Evolutionary conservation across 176 grass and related monocot species (phyloP), one percentile per base, ranked within the genome.

Genomic region (Bothriochloa decipiens): DNA sequence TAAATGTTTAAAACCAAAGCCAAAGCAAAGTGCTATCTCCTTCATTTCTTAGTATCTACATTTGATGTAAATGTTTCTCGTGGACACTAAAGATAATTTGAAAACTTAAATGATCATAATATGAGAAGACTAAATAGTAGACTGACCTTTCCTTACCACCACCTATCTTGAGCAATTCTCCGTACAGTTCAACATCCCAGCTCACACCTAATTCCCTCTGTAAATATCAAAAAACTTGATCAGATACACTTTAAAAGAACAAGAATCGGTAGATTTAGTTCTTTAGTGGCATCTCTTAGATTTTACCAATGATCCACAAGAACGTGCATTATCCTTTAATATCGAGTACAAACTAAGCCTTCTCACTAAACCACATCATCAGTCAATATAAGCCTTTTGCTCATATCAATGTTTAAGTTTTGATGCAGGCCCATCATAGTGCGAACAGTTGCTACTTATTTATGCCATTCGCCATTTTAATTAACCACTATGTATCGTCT

Each of bases 121-220:
- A 23, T 3, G n/a, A 82, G 79, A 68, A 16, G 20, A 75, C 28
- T 33, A 49, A 83, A 68, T 39, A 68, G 13, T 35, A 43, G 20
- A 73, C 18, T 81, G 6, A 98, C 96, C 96, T 98, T 84, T 98
- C 96, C 84, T 98, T 98, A 49, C 96, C 96, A 36, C 96, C 96
- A 62, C 96, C 96, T 28, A 98, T 98, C 89, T 93, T 92, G 66
- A 98, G 96, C 70, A 98, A 82, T 70, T 98, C 96, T 74, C 96
- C 96, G 65, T 98, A 98, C 4, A 98, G 37, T 80, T 89, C 85
- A 64, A 98, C 91, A 62, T 93, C 83, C 96, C 96, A 98, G 88
- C 69, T 93, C 28, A 98, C 89, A 22, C 93, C 91, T 85, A 98
- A 85, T 89, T 95, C 91, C 70, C 36, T 95, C 96, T 98, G 92